Percentiles rank a stretch among this genome's conserved stretches.
These are phyloP conservation scores for Laburnicola sp. DNA, from an alignment of 2,329 filamentous ascomycete genomes.

Conservation along the genomic window DNA sequence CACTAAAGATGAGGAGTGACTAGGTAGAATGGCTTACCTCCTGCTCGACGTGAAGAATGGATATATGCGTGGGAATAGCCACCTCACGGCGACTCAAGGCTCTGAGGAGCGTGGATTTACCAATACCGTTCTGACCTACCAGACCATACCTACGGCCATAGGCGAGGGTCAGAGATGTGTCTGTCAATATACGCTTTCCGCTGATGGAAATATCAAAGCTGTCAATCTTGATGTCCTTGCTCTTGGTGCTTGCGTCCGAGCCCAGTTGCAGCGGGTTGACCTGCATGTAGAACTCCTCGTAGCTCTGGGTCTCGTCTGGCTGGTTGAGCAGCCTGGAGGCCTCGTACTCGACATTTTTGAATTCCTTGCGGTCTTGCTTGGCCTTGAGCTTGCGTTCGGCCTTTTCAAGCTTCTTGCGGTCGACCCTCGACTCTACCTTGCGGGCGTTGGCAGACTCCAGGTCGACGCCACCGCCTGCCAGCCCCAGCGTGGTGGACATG, in stretches of 20 bases:
- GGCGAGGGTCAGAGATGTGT: slow-evolving; percentile 85
- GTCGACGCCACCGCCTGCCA: slow-evolving; percentile 82
- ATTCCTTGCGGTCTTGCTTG: slow-evolving; percentile 97
- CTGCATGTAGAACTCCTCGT: slow-evolving; percentile 99
- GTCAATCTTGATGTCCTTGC: slow-evolving; percentile 98
- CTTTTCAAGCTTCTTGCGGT: slow-evolving; percentile 98
- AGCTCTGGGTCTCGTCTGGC: slow-evolving; percentile 81
- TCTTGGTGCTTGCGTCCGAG: slow-evolving; percentile 70
- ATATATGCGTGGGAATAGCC: slow-evolving; percentile 93
- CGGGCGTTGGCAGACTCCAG: slow-evolving; percentile 89
- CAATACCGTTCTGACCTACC: slow-evolving; percentile 99
- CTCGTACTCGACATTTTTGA: slow-evolving; percentile 98
- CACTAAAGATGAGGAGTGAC: background rate
- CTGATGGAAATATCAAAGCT: slow-evolving; percentile 93
- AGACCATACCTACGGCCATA: slow-evolving; percentile 95
- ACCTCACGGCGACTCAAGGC: slow-evolving; percentile 92
- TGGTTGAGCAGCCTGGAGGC: slow-evolving; percentile 85
- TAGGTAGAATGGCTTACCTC: slow-evolving; percentile 62
- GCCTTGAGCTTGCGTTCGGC: slow-evolving; percentile 96
- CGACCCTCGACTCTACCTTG: slow-evolving; percentile 96
- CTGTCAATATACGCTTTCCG: slow-evolving; percentile 83
- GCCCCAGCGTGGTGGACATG: slow-evolving; percentile 91
- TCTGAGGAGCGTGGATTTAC: slow-evolving; percentile 79
- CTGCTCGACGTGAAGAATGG: slow-evolving; percentile 98
- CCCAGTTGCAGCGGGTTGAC: slow-evolving; percentile 95